Base-by-base conservation (phyloP, 176 grass and related monocot species). In the Oryza glaberrima region DNA sequence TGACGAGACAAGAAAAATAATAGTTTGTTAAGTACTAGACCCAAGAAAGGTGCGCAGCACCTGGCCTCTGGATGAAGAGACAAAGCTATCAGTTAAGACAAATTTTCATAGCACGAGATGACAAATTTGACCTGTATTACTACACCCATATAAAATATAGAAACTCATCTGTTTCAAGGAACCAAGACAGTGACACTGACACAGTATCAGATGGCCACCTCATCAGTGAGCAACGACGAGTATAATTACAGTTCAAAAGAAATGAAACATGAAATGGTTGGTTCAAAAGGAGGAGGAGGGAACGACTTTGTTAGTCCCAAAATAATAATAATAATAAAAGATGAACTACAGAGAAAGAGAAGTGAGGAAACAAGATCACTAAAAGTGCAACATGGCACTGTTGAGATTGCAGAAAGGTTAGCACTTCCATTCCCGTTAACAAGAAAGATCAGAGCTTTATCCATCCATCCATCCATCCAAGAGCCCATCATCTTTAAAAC, bases 41-140 rank as follows among this genome's bases (percentile, higher is more conserved):
- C 51, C 48, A 65, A 66, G 80, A 84, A 76, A 84, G 81, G 89
- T 70, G 70, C 81, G 54, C 43, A 51, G 75, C 85, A 76, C 85
- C 84, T 87, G 81, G 70, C 30, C 75, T 2, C 80, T 2, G 48
- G 69, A 52, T 80, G 61, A 83, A 66, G 43, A 80, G 76, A 83
- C 75, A 80, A 84, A 72, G 51, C 41, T 36, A 45, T 15, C 13
- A 44, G 76, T 58, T 11, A 64, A 75, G 75, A 87, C 75, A 80
- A 80, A 84, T 38, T 51, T 77, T 58, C 70, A 70, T 65, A 58
- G 70, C 81, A 56, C 36, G 89, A 84, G 81, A 83, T 84, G 89
- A 64, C 65, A 91, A 91, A 76, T 86, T 87, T 91, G 89, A 87
- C 84, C 80, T 48, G 80, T 49, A 79, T 90, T 64, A 87, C 89